These are phyloP conservation scores for sunflower (Helianthus annuus) DNA, from an alignment of 129 eudicot species.

Conservation along the genomic window HanXRQr2.0-SUNRISE NC_035447.2:147612305-147612804, in stretches of 20 bases:
- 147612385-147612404: slow-evolving; percentile 92
- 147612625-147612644: slow-evolving; percentile 98
- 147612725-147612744: not conserved
- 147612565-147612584: slow-evolving; percentile 93
- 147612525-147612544: not conserved
- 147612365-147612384: slow-evolving; percentile 99
- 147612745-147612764: slow-evolving; percentile 93
- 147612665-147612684: slow-evolving; percentile 43
- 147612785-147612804: slow-evolving; percentile 89
- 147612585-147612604: slow-evolving; percentile 92
- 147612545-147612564: slow-evolving; percentile 53
- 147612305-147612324: slow-evolving; percentile 99
- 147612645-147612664: slow-evolving; percentile 95
- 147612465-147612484: slow-evolving; percentile 24
- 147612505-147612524: not conserved
- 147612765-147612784: slow-evolving; percentile 79
- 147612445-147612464: slow-evolving; percentile 87
- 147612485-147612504: slow-evolving; percentile 3
- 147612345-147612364: slow-evolving; percentile 96
- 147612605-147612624: slow-evolving; percentile 84
- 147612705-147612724: not conserved
- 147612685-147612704: not conserved
- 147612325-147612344: slow-evolving; percentile 99
- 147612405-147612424: slow-evolving; percentile 98
- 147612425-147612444: slow-evolving; percentile 96